Evolutionary conservation across 108 stramenopile genomes (phyloP), one percentile per base, ranked within the genome.

Genomic region (Nannochloropsis oceanica): DNA sequence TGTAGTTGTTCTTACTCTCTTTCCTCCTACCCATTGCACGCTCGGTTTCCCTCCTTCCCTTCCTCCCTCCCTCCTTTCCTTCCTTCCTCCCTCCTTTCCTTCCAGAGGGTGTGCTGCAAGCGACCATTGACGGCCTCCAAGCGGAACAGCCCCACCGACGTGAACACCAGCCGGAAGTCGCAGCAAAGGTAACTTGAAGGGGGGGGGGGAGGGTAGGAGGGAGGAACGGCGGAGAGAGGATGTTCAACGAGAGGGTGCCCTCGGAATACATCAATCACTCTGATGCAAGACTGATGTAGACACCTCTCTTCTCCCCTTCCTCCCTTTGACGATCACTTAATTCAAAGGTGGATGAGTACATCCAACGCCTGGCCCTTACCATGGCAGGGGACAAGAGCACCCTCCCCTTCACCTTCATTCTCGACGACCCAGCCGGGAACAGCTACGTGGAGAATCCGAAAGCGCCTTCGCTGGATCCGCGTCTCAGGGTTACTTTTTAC

Each of bases 381-480:
- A 46, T 44, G 79, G 26, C 86, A 43, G 84, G 87, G 12, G 26
- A 44, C 13, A 89, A 89, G 26, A 24, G 42, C 0, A 26, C 84
- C 25, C 82, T 91, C 9, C 91, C 92, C 2, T 92, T 89, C 84
- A 84, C 59, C 12, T 34, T 93, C 43, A 44, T 84, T 8, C 85
- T 93, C 27, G 90, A 92, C 86, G 93, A 93, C 73, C 92, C 92
- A 0, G 79, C 92, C 7, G 92, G 93, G 8, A 93, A 93, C 92
- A 90, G 89, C 42, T 93, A 91, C 80, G 80, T 93, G 25, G 92
- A 93, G 43, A 92, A 93, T 84, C 92, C 91, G 18, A 42, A 42
- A 14, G 92, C 92, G 0, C 92, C 92, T 13, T 59, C 80, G 27
- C 80, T 43, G 26, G 92, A 93, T 87, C 90, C 92, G 25, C 43